Percentiles rank a stretch among this genome's conserved stretches.
Conservation (phyloP, 257 asterid species). For the Fraxinus anomala region DNA sequence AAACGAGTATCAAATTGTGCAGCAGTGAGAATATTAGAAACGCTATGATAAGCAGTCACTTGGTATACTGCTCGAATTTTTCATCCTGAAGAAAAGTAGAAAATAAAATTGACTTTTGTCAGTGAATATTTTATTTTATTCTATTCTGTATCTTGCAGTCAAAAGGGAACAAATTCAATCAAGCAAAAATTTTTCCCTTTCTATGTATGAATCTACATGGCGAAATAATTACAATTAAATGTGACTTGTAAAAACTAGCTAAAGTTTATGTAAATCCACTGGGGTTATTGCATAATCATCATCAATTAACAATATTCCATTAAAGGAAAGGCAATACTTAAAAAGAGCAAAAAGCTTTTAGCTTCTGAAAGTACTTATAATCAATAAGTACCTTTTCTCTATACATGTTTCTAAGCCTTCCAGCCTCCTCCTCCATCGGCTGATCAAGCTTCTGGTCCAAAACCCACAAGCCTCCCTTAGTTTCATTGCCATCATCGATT, state of each 20-base stretch:
- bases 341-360: conserved; percentile 17
- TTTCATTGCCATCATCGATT: conserved; percentile 57
- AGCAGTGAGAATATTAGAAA: neutral
- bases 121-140: neutral
- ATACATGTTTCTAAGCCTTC: conserved; percentile 73
- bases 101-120: neutral
- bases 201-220: neutral
- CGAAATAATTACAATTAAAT: neutral
- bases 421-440: conserved; percentile 99
- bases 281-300: neutral
- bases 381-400: conserved; percentile 71
- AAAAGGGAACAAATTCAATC: neutral
- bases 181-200: neutral
- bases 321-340: conserved; percentile 14
- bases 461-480: conserved; percentile 92
- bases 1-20: neutral
- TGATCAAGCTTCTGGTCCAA: conserved; percentile 98
- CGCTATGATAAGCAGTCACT: conserved; percentile 6
- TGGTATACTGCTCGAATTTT: neutral
- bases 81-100: conserved; percentile 8
- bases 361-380: neutral
- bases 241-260: neutral
- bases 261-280: neutral
- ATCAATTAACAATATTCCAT: conserved; percentile 19
- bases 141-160: conserved; percentile 10